These are phyloP conservation scores for Eucalyptus paniculata DNA, from an alignment of 345 rosid species.

Conservation along the genomic window DNA sequence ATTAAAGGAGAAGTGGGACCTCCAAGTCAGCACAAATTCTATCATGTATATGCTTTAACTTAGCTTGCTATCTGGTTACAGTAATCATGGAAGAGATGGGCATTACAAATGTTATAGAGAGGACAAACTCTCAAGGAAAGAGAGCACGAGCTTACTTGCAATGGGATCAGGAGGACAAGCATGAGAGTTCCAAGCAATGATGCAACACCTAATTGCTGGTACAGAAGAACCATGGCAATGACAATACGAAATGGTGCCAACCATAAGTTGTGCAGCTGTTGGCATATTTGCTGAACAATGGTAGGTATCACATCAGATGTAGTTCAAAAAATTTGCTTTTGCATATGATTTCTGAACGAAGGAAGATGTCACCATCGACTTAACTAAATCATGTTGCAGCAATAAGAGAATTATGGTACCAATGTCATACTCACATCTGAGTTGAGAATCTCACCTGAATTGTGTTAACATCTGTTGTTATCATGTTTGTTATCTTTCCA, in stretches of 20 bases:
- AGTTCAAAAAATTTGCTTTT: not conserved
- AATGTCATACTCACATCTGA: not conserved
- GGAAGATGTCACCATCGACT: not conserved
- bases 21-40: not conserved
- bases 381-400: not conserved
- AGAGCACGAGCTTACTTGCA: conserved; percentile 35
- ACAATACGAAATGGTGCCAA: conserved; percentile 90
- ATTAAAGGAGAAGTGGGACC: not conserved
- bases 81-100: not conserved
- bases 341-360: not conserved
- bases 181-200: conserved; percentile 75
- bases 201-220: conserved; percentile 78
- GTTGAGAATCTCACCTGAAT: conserved; percentile 45
- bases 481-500: conserved; percentile 91
- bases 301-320: not conserved
- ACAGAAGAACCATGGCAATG: conserved; percentile 74
- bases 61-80: not conserved
- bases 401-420: not conserved
- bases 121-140: not conserved
- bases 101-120: not conserved
- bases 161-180: conserved; percentile 68
- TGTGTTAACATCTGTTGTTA: conserved; percentile 83
- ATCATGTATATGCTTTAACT: not conserved
- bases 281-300: conserved; percentile 61
- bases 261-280: conserved; percentile 83